phyloP scores from a whole-genome alignment of 1,139 yeast genomes.

The Kurtzmaniella quercitrusa region DNA sequence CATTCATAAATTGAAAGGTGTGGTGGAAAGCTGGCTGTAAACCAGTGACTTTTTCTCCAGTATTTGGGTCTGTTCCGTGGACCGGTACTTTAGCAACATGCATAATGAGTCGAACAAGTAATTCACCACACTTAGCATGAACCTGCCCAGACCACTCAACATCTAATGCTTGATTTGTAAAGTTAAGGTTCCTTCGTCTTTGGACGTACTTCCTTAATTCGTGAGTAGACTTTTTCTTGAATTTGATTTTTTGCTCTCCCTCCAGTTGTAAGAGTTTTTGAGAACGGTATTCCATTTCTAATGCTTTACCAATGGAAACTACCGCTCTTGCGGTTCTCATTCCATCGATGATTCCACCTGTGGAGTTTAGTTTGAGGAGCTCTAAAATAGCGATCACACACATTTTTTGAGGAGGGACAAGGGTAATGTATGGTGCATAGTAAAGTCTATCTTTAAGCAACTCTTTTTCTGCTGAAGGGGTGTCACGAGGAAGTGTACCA shows the following conservation, averaged over 20 bases:
- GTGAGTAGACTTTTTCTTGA: conserved; percentile 21
- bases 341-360: conserved; percentile 79
- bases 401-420: conserved; percentile 75
- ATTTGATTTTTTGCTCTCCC: conserved; percentile 33
- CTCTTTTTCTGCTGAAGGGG: conserved; percentile 23
- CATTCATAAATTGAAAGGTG: conserved; percentile 74
- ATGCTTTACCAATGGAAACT: conserved; percentile 74
- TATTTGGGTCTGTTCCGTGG: conserved; percentile 71
- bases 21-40: conserved; percentile 90
- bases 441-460: conserved; percentile 51
- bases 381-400: conserved; percentile 84
- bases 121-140: conserved; percentile 80
- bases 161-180: conserved; percentile 2
- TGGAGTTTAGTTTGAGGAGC: conserved; percentile 65
- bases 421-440: conserved; percentile 75
- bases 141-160: conserved; percentile 48
- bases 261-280: conserved; percentile 60
- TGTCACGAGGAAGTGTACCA: conserved; percentile 15
- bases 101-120: conserved; percentile 67
- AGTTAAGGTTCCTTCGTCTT: conserved; percentile 19
- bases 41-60: conserved; percentile 62
- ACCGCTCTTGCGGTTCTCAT: conserved; percentile 84
- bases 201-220: conserved; percentile 42
- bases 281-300: conserved; percentile 79
- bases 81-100: conserved; percentile 83